A percentile compares a stretch with the other conserved stretches of the same genome.
These are phyloP conservation scores for Epichloe baconii DNA, from an alignment of 2,329 filamentous ascomycete genomes.

Conservation along the genomic window DNA sequence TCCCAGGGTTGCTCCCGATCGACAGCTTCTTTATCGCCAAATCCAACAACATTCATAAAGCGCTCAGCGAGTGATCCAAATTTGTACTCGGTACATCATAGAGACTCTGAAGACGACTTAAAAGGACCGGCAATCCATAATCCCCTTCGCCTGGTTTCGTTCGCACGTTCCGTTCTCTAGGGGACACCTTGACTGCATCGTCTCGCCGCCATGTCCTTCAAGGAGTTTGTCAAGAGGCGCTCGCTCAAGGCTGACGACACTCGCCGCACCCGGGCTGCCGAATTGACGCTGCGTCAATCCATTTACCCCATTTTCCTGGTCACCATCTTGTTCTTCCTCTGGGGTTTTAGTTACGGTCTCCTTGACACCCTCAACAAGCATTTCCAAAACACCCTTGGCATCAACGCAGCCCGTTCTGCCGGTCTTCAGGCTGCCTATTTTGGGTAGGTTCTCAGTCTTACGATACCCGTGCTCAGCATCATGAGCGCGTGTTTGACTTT, in stretches of 20 bases:
- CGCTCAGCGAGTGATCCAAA: not conserved
- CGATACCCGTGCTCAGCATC: no score
- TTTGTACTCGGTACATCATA: not conserved
- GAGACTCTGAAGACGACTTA: not conserved
- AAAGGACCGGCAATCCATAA: not conserved
- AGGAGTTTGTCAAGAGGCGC: slow-evolving; percentile 30
- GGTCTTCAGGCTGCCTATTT: slow-evolving; percentile 40
- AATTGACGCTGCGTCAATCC: slow-evolving; percentile 54
- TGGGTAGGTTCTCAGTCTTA: slow-evolving; percentile 28
- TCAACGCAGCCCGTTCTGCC: slow-evolving; percentile 29
- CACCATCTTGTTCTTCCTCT: slow-evolving; percentile 33
- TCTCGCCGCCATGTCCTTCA: slow-evolving; percentile 24
- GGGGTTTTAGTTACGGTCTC: slow-evolving; percentile 33
- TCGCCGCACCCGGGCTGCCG: slow-evolving; percentile 28
- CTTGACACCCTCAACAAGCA: slow-evolving; percentile 37
- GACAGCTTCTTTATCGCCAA: not conserved
- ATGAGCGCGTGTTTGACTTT: no score
- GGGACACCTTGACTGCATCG: not conserved
- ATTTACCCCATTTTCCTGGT: slow-evolving; percentile 50
- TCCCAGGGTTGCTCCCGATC: not conserved
- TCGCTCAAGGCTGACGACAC: slow-evolving; percentile 31
- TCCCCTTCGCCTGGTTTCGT: not conserved
- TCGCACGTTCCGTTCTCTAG: not conserved
- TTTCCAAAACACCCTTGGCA: slow-evolving; percentile 32
- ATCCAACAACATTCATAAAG: not conserved